These are phyloP conservation scores for Fraxinus pennsylvanica DNA, from an alignment of 257 asterid species.

Conservation along the genomic window DNA sequence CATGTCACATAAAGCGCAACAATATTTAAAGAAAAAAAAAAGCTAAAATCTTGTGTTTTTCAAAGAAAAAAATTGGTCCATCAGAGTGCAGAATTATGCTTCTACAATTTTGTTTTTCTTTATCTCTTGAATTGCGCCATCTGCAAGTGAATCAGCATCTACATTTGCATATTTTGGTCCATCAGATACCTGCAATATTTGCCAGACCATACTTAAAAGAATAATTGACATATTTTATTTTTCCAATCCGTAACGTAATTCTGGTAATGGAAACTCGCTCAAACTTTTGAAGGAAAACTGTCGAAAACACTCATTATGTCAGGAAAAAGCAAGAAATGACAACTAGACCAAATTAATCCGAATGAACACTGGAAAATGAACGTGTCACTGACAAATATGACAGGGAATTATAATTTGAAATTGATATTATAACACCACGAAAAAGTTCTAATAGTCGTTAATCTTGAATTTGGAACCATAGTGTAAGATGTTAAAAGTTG, in stretches of 20 bases:
- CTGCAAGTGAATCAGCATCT: conserved; percentile 60
- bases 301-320: background rate
- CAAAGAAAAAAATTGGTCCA: no score
- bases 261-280: background rate
- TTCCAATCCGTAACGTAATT: background rate
- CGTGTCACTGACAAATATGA: background rate
- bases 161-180: conserved; percentile 80
- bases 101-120: conserved; percentile 59
- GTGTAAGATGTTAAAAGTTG: no score
- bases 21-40: no score
- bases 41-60: background rate
- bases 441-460: no score
- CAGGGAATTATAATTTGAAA: background rate
- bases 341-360: background rate
- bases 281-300: background rate
- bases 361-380: background rate
- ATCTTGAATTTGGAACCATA: no score
- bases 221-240: no score
- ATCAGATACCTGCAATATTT: conserved; percentile 68
- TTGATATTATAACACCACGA: no score
- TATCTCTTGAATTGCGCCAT: conserved; percentile 76
- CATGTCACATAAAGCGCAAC: background rate
- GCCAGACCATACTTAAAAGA: background rate
- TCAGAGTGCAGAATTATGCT: conserved; percentile 31
- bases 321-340: background rate